Conservation (phyloP, 352 stramenopile species). For the Halophytophthora polymorphica region DNA sequence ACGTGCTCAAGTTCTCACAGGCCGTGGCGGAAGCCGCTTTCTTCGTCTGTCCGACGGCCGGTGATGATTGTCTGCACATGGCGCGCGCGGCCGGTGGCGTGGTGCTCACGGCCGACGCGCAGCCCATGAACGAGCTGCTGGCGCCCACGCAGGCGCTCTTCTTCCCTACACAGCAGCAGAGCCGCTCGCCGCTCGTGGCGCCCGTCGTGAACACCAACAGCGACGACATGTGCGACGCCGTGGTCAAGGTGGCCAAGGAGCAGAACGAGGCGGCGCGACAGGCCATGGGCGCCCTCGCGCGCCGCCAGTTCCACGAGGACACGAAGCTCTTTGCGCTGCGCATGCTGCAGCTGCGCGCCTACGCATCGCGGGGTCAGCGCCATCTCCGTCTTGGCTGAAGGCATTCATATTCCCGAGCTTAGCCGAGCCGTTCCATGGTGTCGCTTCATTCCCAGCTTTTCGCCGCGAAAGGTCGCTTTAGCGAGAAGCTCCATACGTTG, state of each 20-base stretch:
- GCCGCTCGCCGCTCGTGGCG: constrained; percentile 8
- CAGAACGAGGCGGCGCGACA: constrained; percentile 21
- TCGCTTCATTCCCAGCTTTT: no score
- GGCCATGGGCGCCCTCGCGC: constrained; percentile 13
- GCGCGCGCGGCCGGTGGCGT: constrained; percentile 39
- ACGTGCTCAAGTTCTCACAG: constrained; percentile 26
- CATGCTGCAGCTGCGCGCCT: constrained; percentile 33
- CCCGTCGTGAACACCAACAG: neutral
- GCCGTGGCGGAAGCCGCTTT: constrained; percentile 32
- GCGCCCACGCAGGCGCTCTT: constrained; percentile 6
- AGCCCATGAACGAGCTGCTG: constrained; percentile 60
- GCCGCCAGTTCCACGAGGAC: constrained; percentile 43
- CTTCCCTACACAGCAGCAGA: constrained; percentile 8
- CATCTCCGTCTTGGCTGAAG: no score
- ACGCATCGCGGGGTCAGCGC: constrained; percentile 1
- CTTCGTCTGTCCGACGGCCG: constrained; percentile 56
- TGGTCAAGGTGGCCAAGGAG: constrained; percentile 5
- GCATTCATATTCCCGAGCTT: no score
- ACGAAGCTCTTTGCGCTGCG: constrained; percentile 36
- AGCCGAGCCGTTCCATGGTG: no score
- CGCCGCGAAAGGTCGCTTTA: no score
- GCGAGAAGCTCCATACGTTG: no score
- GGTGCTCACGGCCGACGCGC: constrained; percentile 40
- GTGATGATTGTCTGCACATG: constrained; percentile 59
- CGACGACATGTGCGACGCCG: constrained; percentile 13